Evolutionary conservation across 805 yeast species (phyloP).

Genomic region (Yarrowia yakushimensis): DNA sequence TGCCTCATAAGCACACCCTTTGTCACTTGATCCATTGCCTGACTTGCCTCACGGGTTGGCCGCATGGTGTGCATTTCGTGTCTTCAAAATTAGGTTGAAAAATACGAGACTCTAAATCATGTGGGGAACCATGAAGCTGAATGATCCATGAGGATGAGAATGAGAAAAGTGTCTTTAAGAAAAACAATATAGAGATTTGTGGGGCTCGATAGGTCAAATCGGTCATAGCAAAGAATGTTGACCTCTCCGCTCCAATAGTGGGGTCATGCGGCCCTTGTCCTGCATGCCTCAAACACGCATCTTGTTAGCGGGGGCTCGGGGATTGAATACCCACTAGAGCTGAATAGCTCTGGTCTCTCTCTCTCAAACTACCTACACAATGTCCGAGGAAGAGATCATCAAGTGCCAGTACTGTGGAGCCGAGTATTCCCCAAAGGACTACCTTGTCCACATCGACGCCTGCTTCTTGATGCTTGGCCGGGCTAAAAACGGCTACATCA

Average conservation of each 20-base stretch:
- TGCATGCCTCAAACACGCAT: no score
- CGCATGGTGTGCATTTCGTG: background rate
- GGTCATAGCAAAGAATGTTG: no score
- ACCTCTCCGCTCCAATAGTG: no score
- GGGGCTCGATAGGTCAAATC: no score
- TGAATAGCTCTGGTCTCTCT: no score
- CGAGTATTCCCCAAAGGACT: background rate
- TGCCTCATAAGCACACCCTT: no score
- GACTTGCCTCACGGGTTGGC: background rate
- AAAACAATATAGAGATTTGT: background rate
- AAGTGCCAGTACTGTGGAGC: slow-evolving; percentile 5
- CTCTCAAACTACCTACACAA: background rate
- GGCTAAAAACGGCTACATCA: background rate
- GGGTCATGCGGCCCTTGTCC: no score
- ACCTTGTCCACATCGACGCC: background rate
- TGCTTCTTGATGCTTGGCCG: background rate
- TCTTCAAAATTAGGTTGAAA: background rate
- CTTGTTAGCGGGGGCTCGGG: no score
- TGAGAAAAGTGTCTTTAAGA: no score
- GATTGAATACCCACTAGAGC: no score
- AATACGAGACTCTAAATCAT: background rate
- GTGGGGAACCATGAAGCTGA: no score
- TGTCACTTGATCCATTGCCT: background rate
- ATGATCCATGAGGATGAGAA: no score
- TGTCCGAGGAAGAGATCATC: background rate